Evolutionary conservation across 73 alveolate species (phyloP).

Genomic region (Blepharisma japonicum): DNA sequence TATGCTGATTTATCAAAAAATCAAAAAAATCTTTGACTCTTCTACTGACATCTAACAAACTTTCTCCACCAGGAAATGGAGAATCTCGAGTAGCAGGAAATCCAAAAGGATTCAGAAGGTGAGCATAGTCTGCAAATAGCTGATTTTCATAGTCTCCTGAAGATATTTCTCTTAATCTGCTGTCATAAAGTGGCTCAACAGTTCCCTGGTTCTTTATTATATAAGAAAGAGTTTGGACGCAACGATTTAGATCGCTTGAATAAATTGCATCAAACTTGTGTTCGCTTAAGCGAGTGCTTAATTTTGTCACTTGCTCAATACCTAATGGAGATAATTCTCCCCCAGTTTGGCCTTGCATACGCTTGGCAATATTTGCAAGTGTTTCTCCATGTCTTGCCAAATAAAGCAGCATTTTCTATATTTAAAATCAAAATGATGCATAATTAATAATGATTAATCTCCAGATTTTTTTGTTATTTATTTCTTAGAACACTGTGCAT

Average conservation of each 20-base stretch:
- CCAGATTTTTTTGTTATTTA: too few relatives aligned
- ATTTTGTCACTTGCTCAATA: slow-evolving; percentile 31
- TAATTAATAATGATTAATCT: too few relatives aligned
- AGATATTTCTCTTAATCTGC: slow-evolving; percentile 55
- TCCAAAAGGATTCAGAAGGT: slow-evolving; percentile 37
- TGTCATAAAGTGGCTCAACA: background rate
- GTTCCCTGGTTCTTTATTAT: background rate
- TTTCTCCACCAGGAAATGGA: slow-evolving; percentile 52
- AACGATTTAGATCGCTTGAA: slow-evolving; percentile 53
- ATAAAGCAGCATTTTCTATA: too few relatives aligned
- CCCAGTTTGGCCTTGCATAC: slow-evolving; percentile 42
- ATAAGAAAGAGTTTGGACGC: slow-evolving; percentile 40
- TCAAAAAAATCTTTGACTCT: slow-evolving; percentile 37
- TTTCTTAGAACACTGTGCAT: too few relatives aligned
- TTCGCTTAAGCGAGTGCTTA: slow-evolving; percentile 37
- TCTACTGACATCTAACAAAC: slow-evolving; percentile 53
- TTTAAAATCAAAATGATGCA: too few relatives aligned
- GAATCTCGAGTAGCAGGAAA: slow-evolving; percentile 43
- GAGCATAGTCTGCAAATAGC: too few relatives aligned
- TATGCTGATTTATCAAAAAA: background rate
- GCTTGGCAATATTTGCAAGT: slow-evolving; percentile 30
- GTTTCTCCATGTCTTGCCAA: slow-evolving; percentile 38
- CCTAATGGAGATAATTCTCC: slow-evolving; percentile 40
- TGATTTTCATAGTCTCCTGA: slow-evolving; percentile 60
- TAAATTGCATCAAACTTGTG: slow-evolving; percentile 49